Evolutionary conservation across 306 rosid species (phyloP).

Genomic region (Canavalia gladiata): DNA sequence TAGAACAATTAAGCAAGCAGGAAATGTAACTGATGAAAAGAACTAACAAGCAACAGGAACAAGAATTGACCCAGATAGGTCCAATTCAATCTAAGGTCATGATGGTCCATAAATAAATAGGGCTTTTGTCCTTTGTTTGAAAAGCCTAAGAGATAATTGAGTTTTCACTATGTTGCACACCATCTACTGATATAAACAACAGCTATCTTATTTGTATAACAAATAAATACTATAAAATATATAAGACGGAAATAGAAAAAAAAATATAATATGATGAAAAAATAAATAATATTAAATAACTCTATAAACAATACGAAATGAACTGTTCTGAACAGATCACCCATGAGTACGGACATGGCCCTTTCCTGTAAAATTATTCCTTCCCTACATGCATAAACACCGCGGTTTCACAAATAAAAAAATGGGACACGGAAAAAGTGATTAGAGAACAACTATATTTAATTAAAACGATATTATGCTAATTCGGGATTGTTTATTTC

Average conservation of each 20-base stretch:
- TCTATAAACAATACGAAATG: not conserved
- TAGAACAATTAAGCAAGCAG: no score
- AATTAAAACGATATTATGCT: not conserved
- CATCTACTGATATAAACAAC: not conserved
- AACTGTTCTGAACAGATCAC: constrained; percentile 1
- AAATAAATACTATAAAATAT: no score
- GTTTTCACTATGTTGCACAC: not conserved
- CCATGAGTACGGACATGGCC: not conserved
- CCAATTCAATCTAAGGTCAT: not conserved
- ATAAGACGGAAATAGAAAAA: no score
- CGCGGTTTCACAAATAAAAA: not conserved
- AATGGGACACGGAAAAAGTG: not conserved
- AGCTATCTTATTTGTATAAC: no score
- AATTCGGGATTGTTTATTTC: not conserved
- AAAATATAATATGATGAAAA: no score
- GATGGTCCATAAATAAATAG: constrained; percentile 26
- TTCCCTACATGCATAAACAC: not conserved
- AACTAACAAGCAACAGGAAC: no score
- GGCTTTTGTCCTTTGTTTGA: constrained; percentile 31
- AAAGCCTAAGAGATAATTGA: constrained; percentile 3
- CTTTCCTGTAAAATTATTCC: not conserved
- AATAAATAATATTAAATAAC: no score
- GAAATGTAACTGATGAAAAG: no score
- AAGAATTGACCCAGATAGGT: not conserved
- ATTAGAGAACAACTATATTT: not conserved